Evolutionary conservation across 148 eudicot species (phyloP).

Genomic region (Silene conica): DNA sequence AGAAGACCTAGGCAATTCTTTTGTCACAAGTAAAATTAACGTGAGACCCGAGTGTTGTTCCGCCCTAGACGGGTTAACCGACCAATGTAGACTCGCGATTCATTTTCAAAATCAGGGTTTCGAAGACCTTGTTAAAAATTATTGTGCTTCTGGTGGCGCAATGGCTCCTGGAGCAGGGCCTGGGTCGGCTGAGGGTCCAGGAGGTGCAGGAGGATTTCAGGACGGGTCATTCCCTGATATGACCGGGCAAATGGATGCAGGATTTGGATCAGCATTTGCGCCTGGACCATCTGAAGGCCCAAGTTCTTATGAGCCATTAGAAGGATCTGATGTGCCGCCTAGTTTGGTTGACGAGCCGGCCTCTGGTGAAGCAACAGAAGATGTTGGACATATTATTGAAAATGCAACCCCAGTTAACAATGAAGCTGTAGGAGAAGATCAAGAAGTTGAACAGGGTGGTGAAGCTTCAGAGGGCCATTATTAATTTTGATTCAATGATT

Average conservation of each 20-base stretch:
- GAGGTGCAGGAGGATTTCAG: not conserved
- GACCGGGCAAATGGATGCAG: not conserved
- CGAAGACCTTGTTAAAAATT: not conserved
- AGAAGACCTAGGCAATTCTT: conserved; percentile 15
- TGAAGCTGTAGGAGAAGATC: not conserved
- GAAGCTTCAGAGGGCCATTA: not conserved
- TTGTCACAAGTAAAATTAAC: conserved; percentile 4
- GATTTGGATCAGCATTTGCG: conserved; percentile 5
- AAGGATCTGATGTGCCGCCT: conserved; percentile 3
- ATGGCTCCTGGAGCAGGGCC: not conserved
- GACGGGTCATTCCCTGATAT: conserved; percentile 4
- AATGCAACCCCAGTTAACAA: not conserved
- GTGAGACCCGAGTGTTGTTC: conserved; percentile 16
- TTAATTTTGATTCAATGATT: not conserved
- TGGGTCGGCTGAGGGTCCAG: not conserved
- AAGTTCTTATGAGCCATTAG: not conserved
- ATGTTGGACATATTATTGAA: not conserved
- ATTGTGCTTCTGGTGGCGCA: not conserved
- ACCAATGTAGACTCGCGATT: not conserved
- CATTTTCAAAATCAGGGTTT: conserved; percentile 9
- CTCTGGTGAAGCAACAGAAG: not conserved
- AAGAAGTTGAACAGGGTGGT: not conserved
- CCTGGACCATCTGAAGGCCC: conserved; percentile 13
- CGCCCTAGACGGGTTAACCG: conserved; percentile 2
- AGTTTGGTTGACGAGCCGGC: conserved; percentile 1